A percentile compares a stretch with the other conserved stretches of the same genome.
phyloP scores from a whole-genome alignment of 2,329 filamentous ascomycete genomes.

The Colletotrichum melonis region DNA sequence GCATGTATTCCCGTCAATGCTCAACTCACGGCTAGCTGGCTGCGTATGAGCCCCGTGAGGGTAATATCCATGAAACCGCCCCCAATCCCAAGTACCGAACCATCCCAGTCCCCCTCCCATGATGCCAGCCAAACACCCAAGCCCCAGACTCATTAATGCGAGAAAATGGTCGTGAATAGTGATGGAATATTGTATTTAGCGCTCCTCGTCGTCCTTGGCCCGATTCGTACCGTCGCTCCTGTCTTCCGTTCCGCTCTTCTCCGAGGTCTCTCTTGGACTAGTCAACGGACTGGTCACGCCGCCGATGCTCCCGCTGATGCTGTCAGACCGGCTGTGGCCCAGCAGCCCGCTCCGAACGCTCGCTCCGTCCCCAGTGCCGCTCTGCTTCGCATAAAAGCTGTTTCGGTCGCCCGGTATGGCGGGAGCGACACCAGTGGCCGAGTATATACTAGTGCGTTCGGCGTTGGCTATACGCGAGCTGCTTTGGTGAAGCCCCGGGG shows the following conservation, averaged over 20 bases:
- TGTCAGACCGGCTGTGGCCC: slow-evolving; percentile 84
- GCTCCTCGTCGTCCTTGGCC: slow-evolving; percentile 44
- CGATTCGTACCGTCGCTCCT: slow-evolving; percentile 44
- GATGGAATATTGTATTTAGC: background rate
- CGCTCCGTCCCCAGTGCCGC: slow-evolving; percentile 71
- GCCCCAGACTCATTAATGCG: slow-evolving; percentile 17
- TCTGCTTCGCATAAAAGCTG: slow-evolving; percentile 79
- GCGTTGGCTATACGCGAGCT: slow-evolving; percentile 48
- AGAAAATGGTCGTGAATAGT: slow-evolving; percentile 17
- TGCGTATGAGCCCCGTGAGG: slow-evolving; percentile 10
- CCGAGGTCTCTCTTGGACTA: slow-evolving; percentile 61
- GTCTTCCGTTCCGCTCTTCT: slow-evolving; percentile 42
- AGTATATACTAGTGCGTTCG: slow-evolving; percentile 86
- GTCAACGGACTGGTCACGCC: slow-evolving; percentile 71
- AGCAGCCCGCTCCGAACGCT: slow-evolving; percentile 83
- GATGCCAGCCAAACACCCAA: slow-evolving; percentile 14
- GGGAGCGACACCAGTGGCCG: slow-evolving; percentile 74
- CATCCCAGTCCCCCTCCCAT: background rate
- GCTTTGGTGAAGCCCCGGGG: slow-evolving; percentile 66
- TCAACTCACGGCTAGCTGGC: slow-evolving; percentile 1
- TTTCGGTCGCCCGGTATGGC: slow-evolving; percentile 80
- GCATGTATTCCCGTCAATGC: slow-evolving; percentile 24
- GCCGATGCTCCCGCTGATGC: slow-evolving; percentile 80
- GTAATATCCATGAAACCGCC: slow-evolving; percentile 23
- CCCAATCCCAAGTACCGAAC: background rate